Evolutionary conservation across 805 yeast species (phyloP).

Genomic region (Torulaspora quercuum): DNA sequence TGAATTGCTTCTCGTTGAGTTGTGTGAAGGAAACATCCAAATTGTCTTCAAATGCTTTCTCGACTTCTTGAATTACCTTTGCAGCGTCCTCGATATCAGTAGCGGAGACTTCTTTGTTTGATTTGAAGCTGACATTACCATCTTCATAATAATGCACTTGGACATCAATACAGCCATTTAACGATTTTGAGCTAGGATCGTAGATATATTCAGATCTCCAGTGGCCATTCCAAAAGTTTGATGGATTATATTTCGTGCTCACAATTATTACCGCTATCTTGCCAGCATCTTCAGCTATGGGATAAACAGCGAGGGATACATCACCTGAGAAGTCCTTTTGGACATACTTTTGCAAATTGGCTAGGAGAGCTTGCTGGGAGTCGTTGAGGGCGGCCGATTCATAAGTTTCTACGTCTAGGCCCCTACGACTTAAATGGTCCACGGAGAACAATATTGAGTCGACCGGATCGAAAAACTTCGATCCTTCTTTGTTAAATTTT

Average conservation of each 20-base stretch:
- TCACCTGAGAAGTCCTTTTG: conserved; percentile 65
- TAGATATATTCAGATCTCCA: conserved; percentile 71
- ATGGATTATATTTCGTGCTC: conserved; percentile 68
- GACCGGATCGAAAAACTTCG: conserved; percentile 56
- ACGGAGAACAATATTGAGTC: conserved; percentile 51
- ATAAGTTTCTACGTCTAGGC: conserved; percentile 51
- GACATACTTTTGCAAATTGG: conserved; percentile 45
- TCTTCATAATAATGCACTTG: conserved; percentile 94
- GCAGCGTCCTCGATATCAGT: conserved; percentile 32
- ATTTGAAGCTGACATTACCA: conserved; percentile 82
- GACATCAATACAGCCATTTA: conserved; percentile 56
- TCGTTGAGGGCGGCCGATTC: conserved; percentile 23
- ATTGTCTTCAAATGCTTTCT: conserved; percentile 55
- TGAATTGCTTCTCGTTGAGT: conserved; percentile 78
- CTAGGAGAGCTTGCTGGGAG: conserved; percentile 19
- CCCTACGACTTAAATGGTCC: conserved; percentile 49
- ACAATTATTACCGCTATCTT: conserved; percentile 50
- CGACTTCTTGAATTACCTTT: conserved; percentile 51
- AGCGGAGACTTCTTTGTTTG: conserved; percentile 38
- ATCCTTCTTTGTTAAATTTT: conserved; percentile 45
- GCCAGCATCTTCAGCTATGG: conserved; percentile 28
- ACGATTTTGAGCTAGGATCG: conserved; percentile 30
- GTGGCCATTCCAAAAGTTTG: conserved; percentile 84
- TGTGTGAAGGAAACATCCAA: conserved; percentile 61
- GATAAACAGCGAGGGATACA: conserved; percentile 43